Evolutionary conservation across 768 basidiomycete species (phyloP).

Genomic region (Leccinum subgranulosum): DNA sequence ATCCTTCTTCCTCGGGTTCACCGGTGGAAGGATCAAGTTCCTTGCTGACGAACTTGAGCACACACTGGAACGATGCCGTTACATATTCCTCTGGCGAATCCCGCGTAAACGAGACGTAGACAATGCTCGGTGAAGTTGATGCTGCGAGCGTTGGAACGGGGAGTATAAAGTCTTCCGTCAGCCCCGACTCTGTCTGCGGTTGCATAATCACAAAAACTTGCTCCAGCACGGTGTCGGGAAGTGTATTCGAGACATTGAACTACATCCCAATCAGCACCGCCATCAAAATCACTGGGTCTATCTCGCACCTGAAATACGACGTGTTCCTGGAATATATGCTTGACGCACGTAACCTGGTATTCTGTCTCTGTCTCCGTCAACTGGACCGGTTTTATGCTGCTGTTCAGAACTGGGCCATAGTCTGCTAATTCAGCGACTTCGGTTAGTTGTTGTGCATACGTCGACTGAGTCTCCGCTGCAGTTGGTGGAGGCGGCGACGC

Average conservation of each 20-base stretch:
- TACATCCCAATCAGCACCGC: constrained; percentile 31
- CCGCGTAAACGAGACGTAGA: constrained; percentile 94
- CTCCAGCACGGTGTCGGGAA: constrained; percentile 93
- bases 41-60: constrained; percentile 94
- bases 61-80: constrained; percentile 82
- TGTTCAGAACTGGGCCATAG: constrained; percentile 87
- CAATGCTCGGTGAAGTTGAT: constrained; percentile 71
- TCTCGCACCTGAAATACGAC: constrained; percentile 88
- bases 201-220: constrained; percentile 93
- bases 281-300: neutral
- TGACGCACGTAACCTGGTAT: constrained; percentile 95
- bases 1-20: constrained; percentile 97
- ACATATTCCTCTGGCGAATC: constrained; percentile 73
- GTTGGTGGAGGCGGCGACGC: constrained; percentile 72
- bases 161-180: constrained; percentile 95
- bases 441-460: constrained; percentile 80
- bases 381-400: constrained; percentile 71
- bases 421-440: constrained; percentile 82
- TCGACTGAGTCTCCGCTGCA: constrained; percentile 83
- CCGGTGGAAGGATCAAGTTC: constrained; percentile 95
- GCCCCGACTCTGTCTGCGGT: constrained; percentile 64
- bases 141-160: constrained; percentile 68
- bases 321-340: constrained; percentile 94
- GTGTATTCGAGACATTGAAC: constrained; percentile 97
- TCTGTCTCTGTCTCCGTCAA: constrained; percentile 98